A percentile compares a stretch with the other conserved stretches of the same genome.
Conservation (phyloP, 768 basidiomycete species). For the Amylocystis lapponica region DNA sequence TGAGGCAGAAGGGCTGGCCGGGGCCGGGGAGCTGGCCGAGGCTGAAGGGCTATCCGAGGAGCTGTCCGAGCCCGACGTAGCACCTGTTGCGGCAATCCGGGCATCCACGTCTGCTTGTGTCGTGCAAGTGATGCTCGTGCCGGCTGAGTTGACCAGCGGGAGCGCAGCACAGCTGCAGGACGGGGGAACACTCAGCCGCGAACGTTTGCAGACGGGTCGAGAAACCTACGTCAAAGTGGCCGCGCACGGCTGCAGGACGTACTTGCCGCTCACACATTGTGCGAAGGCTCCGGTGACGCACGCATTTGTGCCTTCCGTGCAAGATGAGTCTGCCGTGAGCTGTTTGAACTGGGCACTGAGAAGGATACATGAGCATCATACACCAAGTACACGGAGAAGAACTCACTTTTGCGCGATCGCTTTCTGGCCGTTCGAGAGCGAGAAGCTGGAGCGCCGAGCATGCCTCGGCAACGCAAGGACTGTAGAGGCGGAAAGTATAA, state of each 20-base stretch:
- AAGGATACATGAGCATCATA: background rate
- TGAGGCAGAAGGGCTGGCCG: conserved; percentile 7
- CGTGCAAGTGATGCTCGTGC: conserved; percentile 48
- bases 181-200: background rate
- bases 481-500: conserved; percentile 21
- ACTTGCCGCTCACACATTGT: conserved; percentile 46
- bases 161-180: conserved; percentile 34
- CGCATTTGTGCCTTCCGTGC: conserved; percentile 39
- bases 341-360: conserved; percentile 37
- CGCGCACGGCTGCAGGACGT: conserved; percentile 23
- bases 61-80: conserved; percentile 5
- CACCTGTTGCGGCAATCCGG: conserved; percentile 38
- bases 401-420: conserved; percentile 25
- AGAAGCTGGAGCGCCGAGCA: conserved; percentile 11
- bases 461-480: conserved; percentile 20
- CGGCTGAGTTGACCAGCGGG: conserved; percentile 43
- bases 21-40: conserved; percentile 4
- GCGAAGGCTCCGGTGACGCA: conserved; percentile 48
- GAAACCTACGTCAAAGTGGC: conserved; percentile 15
- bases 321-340: conserved; percentile 40
- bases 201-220: background rate
- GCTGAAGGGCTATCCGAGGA: conserved; percentile 9
- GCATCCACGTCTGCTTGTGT: conserved; percentile 40
- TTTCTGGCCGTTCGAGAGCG: conserved; percentile 24
- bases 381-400: background rate